These are phyloP conservation scores for Delphinella strobiligena DNA, from an alignment of 2,329 filamentous ascomycete genomes.

Conservation along the genomic window DNA sequence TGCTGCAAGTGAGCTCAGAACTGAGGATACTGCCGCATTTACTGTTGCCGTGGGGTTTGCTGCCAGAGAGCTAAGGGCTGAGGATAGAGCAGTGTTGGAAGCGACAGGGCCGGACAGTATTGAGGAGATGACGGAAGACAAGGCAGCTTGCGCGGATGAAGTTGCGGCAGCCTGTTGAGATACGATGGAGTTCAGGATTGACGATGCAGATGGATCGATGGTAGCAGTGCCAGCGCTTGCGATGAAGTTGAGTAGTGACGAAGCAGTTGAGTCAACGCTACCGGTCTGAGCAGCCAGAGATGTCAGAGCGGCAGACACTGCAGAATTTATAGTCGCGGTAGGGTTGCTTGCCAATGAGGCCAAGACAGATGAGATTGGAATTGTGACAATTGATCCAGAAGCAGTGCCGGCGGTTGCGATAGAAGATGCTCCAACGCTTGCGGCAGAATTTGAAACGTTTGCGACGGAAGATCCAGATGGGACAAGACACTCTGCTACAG, in stretches of 20 bases:
- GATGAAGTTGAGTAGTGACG: no score
- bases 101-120: not conserved
- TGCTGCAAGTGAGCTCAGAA: slow-evolving; percentile 1
- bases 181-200: no score
- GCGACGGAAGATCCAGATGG: slow-evolving; percentile 1
- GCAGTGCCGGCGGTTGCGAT: not conserved
- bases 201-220: no score
- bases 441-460: no score
- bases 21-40: slow-evolving; percentile 2
- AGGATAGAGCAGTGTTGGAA: not conserved
- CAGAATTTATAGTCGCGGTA: not conserved
- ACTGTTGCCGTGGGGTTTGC: slow-evolving; percentile 1
- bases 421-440: not conserved
- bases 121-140: not conserved
- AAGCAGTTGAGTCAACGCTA: no score
- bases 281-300: no score
- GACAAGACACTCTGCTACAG: slow-evolving; percentile 3
- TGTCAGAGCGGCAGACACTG: not conserved
- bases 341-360: slow-evolving; percentile 2
- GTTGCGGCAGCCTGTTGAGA: no score
- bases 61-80: slow-evolving; percentile 1
- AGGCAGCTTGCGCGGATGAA: no score
- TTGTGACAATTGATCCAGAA: not conserved
- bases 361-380: not conserved
- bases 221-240: no score